These are phyloP conservation scores for Talaromyces albobiverticillius DNA, from an alignment of 2,329 filamentous ascomycete species.

Conservation along the genomic window DNA sequence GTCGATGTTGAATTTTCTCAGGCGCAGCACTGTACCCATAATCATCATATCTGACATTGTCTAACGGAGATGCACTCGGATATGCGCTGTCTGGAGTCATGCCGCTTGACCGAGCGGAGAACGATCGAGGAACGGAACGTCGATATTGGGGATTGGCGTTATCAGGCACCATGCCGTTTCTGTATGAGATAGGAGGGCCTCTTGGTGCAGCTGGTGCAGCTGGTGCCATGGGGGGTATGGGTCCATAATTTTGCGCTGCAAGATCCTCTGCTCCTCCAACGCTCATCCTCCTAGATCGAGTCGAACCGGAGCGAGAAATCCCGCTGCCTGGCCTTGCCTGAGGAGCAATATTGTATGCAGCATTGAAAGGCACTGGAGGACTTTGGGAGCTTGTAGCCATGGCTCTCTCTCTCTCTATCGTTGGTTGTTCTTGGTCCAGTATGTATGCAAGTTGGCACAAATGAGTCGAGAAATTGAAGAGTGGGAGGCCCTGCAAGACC, in stretches of 20 bases:
- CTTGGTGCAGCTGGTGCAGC: constrained; percentile 52
- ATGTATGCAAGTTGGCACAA: no score
- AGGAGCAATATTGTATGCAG: background rate
- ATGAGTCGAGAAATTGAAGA: no score
- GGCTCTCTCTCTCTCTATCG: background rate
- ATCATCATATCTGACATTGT: constrained; percentile 11
- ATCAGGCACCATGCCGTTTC: constrained; percentile 36
- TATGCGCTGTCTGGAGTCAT: constrained; percentile 14
- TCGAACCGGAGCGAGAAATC: constrained; percentile 4
- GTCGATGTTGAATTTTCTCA: constrained; percentile 6
- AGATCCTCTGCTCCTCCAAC: constrained; percentile 7
- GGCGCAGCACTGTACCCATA: background rate
- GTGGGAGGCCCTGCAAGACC: no score
- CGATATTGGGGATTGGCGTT: constrained; percentile 11
- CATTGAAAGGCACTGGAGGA: constrained; percentile 6
- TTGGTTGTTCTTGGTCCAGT: background rate
- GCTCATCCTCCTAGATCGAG: constrained; percentile 5
- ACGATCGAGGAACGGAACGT: constrained; percentile 21
- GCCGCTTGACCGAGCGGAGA: constrained; percentile 24
- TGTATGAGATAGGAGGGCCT: constrained; percentile 58
- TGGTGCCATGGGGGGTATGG: constrained; percentile 14
- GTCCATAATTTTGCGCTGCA: constrained; percentile 7
- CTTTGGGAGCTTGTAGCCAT: constrained; percentile 12
- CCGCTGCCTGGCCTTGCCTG: constrained; percentile 7
- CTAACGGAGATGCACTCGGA: no score